Conservation (phyloP, 2,329 filamentous ascomycete species). For the Calycina herbarum region DNA sequence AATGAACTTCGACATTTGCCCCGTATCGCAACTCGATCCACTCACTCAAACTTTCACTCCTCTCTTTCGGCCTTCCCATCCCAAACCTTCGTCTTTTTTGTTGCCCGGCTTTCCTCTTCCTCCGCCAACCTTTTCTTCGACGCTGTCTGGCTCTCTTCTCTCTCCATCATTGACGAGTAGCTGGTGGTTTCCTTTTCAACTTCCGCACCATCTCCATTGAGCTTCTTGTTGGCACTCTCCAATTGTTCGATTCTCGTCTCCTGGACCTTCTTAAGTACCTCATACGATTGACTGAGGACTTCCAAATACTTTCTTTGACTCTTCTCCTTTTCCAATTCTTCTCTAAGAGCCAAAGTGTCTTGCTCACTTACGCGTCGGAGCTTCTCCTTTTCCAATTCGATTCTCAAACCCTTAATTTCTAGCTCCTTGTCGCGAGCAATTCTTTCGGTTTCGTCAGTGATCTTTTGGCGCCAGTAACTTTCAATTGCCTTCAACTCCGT, state of each 20-base stretch:
- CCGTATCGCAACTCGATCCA: background rate
- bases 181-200: background rate
- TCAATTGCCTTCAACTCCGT: background rate
- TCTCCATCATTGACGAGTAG: constrained; percentile 2
- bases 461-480: constrained; percentile 1
- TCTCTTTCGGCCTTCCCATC: background rate
- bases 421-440: constrained; percentile 1
- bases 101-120: background rate
- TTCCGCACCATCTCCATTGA: background rate
- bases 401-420: background rate
- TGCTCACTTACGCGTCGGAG: background rate
- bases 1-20: background rate
- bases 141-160: background rate
- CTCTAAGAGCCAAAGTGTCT: background rate
- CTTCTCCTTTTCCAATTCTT: constrained; percentile 1
- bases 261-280: constrained; percentile 5
- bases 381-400: constrained; percentile 4
- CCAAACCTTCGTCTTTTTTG: constrained; percentile 1
- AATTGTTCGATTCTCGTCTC: constrained; percentile 3
- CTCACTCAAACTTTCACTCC: background rate
- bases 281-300: constrained; percentile 5
- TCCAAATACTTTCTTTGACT: constrained; percentile 5
- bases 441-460: background rate
- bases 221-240: background rate
- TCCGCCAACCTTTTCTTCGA: background rate